Evolutionary conservation across 768 basidiomycete genomes (phyloP).

Genomic region (Podaxis sp.): DNA sequence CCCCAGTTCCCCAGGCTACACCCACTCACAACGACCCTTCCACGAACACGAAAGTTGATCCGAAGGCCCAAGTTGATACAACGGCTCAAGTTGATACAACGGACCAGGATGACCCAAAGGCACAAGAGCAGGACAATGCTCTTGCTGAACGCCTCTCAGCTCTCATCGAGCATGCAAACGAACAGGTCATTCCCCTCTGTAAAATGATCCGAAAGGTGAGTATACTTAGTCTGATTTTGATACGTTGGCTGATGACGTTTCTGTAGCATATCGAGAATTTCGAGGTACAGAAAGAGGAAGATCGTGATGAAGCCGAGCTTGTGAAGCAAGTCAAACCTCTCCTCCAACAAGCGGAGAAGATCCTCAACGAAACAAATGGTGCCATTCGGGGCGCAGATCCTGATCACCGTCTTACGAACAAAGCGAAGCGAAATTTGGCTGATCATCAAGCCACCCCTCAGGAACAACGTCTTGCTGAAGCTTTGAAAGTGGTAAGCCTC

Average conservation of each 20-base stretch:
- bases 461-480: slow-evolving; percentile 34
- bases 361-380: slow-evolving; percentile 33
- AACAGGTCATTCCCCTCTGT: slow-evolving; percentile 23
- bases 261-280: slow-evolving; percentile 31
- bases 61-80: too few species aligned
- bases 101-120: slow-evolving; percentile 15
- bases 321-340: slow-evolving; percentile 32
- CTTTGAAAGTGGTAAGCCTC: slow-evolving; percentile 27
- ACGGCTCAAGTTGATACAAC: too few species aligned
- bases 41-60: background rate
- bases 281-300: slow-evolving; percentile 29
- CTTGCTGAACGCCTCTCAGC: slow-evolving; percentile 30
- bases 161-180: slow-evolving; percentile 31
- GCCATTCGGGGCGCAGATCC: slow-evolving; percentile 32
- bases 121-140: slow-evolving; percentile 20
- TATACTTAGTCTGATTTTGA: background rate
- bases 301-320: slow-evolving; percentile 29
- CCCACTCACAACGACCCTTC: background rate
- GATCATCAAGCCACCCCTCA: slow-evolving; percentile 33
- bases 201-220: slow-evolving; percentile 33
- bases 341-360: slow-evolving; percentile 32
- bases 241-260: background rate
- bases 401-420: slow-evolving; percentile 28
- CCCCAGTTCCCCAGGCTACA: background rate
- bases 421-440: slow-evolving; percentile 27